These are phyloP conservation scores for Bretschneidera sinensis DNA, from an alignment of 345 rosid species.

Conservation along the genomic window DNA sequence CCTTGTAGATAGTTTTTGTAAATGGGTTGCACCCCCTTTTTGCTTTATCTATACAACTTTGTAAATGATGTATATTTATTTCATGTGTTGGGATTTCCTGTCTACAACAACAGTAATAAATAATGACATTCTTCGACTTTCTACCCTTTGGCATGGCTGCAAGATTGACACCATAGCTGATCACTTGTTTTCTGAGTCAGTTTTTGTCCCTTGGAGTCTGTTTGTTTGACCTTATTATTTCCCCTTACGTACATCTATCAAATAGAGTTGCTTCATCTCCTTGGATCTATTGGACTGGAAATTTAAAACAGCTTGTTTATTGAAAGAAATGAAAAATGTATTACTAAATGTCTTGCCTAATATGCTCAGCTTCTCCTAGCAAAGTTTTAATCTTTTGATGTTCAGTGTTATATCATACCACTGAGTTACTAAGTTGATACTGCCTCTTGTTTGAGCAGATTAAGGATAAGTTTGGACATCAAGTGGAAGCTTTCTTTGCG, in stretches of 20 bases:
- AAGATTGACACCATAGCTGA: no score
- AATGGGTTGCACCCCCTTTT: no score
- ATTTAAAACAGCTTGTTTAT: neutral
- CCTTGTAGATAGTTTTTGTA: no score
- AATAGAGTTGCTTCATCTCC: no score
- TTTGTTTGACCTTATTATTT: neutral
- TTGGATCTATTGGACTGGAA: neutral
- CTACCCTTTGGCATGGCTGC: no score
- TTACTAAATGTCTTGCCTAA: neutral
- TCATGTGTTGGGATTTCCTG: no score
- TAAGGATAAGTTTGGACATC: conserved; percentile 70
- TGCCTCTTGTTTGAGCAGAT: conserved; percentile 46
- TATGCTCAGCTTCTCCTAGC: neutral
- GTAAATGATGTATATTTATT: no score
- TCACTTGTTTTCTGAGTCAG: no score
- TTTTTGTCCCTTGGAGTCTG: neutral
- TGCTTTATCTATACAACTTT: no score
- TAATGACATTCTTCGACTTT: no score
- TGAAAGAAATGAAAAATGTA: neutral
- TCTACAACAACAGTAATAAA: no score
- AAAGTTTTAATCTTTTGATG: conserved; percentile 6
- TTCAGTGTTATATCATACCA: neutral
- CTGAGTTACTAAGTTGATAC: neutral
- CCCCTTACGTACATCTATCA: neutral
- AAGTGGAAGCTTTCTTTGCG: conserved; percentile 92